Percentiles rank a stretch among this genome's conserved stretches.
Evolutionary conservation across 148 eudicot species (phyloP).

Genomic region (Rhododendron griersonianum): DNA sequence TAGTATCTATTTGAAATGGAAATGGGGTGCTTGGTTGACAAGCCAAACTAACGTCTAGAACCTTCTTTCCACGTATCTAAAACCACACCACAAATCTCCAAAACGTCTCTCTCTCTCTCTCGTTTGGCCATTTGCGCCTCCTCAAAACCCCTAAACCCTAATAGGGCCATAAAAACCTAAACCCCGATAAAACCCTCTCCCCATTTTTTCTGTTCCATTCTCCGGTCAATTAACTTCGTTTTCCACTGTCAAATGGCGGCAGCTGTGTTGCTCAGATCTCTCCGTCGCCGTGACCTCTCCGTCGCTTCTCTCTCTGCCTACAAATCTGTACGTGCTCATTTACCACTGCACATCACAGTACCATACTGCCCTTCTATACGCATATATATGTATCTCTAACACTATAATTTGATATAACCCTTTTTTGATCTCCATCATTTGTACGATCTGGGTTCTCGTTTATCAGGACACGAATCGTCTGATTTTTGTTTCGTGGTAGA

Average conservation of each 20-base stretch:
- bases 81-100: neutral
- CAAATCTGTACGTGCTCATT: constrained; percentile 14
- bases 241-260: constrained; percentile 11
- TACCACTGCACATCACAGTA: neutral
- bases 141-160: neutral
- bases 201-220: neutral
- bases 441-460: neutral
- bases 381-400: neutral
- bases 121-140: neutral
- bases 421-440: neutral
- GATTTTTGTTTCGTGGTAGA: neutral
- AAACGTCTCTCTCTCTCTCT: neutral
- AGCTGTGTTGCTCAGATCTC: constrained; percentile 12
- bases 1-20: neutral
- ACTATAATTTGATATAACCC: neutral
- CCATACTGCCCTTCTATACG: neutral
- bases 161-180: neutral
- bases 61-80: neutral
- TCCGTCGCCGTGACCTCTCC: constrained; percentile 18
- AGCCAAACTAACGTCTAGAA: neutral
- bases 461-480: too few relatives aligned
- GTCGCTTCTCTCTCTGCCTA: constrained; percentile 16
- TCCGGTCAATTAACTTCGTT: neutral
- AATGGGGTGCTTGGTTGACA: neutral
- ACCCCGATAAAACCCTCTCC: neutral